Conservation (phyloP, 176 grass and related monocot species). For the Cenchrus purpureus region DNA sequence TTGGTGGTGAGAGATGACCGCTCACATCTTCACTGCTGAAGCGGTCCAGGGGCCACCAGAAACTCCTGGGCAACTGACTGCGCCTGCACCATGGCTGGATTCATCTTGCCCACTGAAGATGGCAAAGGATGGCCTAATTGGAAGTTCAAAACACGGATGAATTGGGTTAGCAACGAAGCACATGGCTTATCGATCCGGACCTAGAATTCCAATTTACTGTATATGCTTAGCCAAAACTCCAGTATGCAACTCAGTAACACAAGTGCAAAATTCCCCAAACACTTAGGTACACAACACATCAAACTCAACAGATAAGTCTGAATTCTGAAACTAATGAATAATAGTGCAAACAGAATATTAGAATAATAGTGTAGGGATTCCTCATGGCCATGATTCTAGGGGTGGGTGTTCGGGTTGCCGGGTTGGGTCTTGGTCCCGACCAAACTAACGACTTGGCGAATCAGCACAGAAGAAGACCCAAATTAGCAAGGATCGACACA, state of each 20-base stretch:
- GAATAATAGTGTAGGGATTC: too few relatives aligned
- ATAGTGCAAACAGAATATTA: too few relatives aligned
- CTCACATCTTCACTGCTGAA: conserved; percentile 37
- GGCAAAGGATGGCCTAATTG: background rate
- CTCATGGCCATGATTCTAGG: too few relatives aligned
- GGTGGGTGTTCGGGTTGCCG: too few relatives aligned
- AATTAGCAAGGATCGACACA: too few relatives aligned
- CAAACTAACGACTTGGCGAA: too few relatives aligned
- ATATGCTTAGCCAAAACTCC: background rate
- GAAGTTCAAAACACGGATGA: background rate
- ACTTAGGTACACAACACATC: too few relatives aligned
- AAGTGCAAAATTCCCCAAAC: background rate
- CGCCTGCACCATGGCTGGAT: background rate
- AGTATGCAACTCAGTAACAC: background rate
- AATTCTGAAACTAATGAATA: too few relatives aligned
- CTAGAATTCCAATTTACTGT: background rate
- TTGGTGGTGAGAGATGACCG: background rate
- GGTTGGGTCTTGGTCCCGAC: too few relatives aligned
- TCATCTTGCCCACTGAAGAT: background rate
- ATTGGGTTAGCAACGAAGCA: background rate
- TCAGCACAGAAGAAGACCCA: too few relatives aligned
- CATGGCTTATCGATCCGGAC: background rate
- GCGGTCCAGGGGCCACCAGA: background rate
- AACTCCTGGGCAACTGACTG: background rate
- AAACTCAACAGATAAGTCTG: too few relatives aligned